These are phyloP conservation scores for Yamagishiella unicocca DNA, from an alignment of 139 green algal genomes.

Conservation along the genomic window DNA sequence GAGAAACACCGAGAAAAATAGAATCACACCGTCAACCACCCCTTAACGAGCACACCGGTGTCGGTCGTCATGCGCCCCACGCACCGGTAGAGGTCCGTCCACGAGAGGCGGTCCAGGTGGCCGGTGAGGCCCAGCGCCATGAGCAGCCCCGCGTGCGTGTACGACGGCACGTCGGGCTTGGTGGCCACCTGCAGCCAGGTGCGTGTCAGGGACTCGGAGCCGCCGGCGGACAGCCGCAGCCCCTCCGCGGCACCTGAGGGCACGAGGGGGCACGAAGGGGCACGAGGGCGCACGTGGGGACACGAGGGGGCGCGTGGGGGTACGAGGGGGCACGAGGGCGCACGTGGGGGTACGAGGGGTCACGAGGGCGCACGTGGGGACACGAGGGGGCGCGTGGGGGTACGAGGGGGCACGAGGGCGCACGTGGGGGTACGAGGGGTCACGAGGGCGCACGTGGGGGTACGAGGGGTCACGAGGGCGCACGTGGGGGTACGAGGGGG, in stretches of 20 bases:
- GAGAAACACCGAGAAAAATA: too few relatives aligned
- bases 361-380: too few relatives aligned
- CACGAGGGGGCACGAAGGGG: too few relatives aligned
- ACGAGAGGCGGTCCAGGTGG: conserved; percentile 61
- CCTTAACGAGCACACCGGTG: too few relatives aligned
- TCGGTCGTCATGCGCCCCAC: too few relatives aligned
- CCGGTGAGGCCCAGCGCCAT: conserved; percentile 93
- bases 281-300: background rate
- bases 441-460: background rate
- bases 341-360: background rate
- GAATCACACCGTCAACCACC: too few relatives aligned
- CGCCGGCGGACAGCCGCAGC: conserved; percentile 18
- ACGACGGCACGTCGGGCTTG: conserved; percentile 80
- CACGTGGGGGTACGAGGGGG: background rate
- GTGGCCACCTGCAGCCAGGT: conserved; percentile 76
- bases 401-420: too few relatives aligned
- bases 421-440: background rate
- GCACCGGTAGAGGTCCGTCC: conserved; percentile 66
- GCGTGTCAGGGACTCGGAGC: conserved; percentile 68
- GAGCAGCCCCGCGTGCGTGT: conserved; percentile 90
- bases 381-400: background rate
- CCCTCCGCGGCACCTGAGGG: conserved; percentile 36
- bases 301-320: background rate
- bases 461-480: too few relatives aligned
- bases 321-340: too few relatives aligned